Conservation (phyloP, 1,284 basidiomycete genomes). For the Rhodotorula sp. region DNA sequence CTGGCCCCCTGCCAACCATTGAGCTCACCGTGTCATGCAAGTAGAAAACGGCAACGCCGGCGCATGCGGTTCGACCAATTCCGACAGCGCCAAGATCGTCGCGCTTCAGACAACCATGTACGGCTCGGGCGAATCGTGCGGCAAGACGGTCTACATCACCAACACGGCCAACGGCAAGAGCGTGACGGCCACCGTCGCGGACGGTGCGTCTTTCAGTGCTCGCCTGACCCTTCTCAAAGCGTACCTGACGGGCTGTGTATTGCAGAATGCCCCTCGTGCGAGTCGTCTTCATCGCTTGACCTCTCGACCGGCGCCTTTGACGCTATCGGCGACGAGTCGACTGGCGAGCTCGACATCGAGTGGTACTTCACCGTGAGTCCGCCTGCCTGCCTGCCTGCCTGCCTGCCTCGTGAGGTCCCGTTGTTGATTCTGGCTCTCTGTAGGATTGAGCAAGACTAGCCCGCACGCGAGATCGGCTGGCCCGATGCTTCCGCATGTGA, state of each 20-base stretch:
- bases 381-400: background rate
- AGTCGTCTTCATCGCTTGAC: constrained; percentile 68
- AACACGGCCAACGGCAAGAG: constrained; percentile 54
- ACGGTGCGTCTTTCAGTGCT: background rate
- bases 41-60: constrained; percentile 10
- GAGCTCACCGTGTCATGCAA: no score
- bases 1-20: background rate
- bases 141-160: constrained; percentile 63
- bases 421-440: background rate
- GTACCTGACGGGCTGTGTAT: constrained; percentile 16
- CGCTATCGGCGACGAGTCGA: constrained; percentile 58
- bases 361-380: constrained; percentile 25
- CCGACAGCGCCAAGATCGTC: constrained; percentile 67
- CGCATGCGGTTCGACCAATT: constrained; percentile 69
- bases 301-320: constrained; percentile 74
- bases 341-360: constrained; percentile 60
- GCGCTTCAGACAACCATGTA: constrained; percentile 57
- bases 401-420: background rate
- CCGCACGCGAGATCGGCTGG: no score
- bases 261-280: constrained; percentile 80
- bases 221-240: accelerated
- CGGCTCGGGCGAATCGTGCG: constrained; percentile 62
- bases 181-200: constrained; percentile 6
- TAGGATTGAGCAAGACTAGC: background rate
- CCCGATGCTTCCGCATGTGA: no score